Percentiles rank a stretch among this genome's conserved stretches.
Conservation (phyloP, 805 yeast species). For the Lachancea meyersii region DNA sequence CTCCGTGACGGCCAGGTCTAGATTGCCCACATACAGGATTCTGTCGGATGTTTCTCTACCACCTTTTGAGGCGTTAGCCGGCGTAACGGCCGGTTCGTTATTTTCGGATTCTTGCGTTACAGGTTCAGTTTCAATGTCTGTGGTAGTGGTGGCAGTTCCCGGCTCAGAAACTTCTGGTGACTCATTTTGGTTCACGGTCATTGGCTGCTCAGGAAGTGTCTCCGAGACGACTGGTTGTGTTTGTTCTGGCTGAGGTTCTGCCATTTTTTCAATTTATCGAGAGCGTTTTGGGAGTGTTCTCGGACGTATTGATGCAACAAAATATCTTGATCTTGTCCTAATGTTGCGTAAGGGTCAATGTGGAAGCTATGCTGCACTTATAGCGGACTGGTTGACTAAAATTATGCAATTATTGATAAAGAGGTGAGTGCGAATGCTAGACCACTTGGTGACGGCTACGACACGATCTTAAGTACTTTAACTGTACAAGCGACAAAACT, state of each 20-base stretch:
- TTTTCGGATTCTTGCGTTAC: neutral
- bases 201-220: neutral
- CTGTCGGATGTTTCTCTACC: slow-evolving; percentile 74
- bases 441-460: too few relatives aligned
- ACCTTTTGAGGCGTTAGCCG: slow-evolving; percentile 72
- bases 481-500: too few relatives aligned
- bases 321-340: neutral
- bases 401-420: too few relatives aligned
- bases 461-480: too few relatives aligned
- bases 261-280: too few relatives aligned
- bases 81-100: slow-evolving; percentile 31
- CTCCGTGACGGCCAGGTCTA: slow-evolving; percentile 61
- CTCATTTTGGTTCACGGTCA: neutral
- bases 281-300: neutral
- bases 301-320: neutral
- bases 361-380: neutral
- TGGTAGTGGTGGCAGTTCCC: neutral
- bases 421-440: too few relatives aligned
- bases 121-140: neutral
- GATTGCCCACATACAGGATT: slow-evolving; percentile 70
- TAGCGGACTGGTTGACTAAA: too few relatives aligned
- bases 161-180: neutral
- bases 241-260: too few relatives aligned
- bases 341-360: neutral
- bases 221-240: too few relatives aligned